phyloP scores from a whole-genome alignment of 805 yeast species.

The Cyberlindnera euphorbiiphila region DNA sequence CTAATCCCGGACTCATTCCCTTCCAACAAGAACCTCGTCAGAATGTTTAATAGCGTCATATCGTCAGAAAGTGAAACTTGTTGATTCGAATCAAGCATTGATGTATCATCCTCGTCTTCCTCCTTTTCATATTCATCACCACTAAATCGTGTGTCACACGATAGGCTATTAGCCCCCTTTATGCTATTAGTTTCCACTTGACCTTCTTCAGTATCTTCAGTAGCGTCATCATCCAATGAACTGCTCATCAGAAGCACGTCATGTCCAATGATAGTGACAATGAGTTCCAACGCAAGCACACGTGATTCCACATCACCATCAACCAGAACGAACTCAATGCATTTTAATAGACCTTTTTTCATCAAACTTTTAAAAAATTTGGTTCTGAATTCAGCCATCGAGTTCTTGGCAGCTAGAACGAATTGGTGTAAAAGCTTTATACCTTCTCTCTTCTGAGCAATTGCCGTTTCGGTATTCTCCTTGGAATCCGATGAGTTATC shows the following conservation, averaged over 20 bases:
- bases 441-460: conserved; percentile 56
- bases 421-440: conserved; percentile 78
- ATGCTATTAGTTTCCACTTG: conserved; percentile 2
- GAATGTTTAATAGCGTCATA: conserved; percentile 50
- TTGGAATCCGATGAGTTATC: conserved; percentile 12
- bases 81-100: conserved; percentile 3
- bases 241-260: conserved; percentile 60
- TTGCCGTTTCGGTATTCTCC: conserved; percentile 1
- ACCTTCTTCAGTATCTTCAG: not conserved
- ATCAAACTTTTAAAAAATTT: conserved; percentile 63
- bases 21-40: conserved; percentile 56
- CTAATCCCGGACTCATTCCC: conserved; percentile 70
- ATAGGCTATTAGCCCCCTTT: too few species aligned
- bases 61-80: conserved; percentile 41
- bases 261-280: conserved; percentile 78
- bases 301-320: conserved; percentile 47
- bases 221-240: conserved; percentile 7
- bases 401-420: conserved; percentile 64
- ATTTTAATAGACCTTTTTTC: conserved; percentile 62
- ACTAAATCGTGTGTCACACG: too few species aligned
- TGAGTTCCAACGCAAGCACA: conserved; percentile 72
- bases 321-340: conserved; percentile 68
- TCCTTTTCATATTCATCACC: conserved; percentile 10
- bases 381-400: conserved; percentile 55
- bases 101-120: conserved; percentile 8